These are phyloP conservation scores for Salix udensis DNA, from an alignment of 345 rosid species.

Conservation along the genomic window DNA sequence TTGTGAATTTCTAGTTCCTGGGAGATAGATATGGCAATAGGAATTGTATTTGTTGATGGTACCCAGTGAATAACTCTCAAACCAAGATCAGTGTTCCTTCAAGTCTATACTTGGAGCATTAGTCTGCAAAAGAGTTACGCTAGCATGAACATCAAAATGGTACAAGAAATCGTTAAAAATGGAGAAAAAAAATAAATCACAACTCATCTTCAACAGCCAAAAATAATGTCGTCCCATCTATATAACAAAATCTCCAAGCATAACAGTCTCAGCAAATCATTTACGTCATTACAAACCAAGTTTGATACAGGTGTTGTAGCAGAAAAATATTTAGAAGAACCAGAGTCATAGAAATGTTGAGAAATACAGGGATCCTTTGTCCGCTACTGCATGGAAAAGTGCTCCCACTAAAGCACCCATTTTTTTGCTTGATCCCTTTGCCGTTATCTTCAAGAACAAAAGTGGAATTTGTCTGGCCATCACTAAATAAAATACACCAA, in stretches of 20 bases:
- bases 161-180: not conserved
- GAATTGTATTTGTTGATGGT: too few relatives aligned
- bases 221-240: not conserved
- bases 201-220: not conserved
- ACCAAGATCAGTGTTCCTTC: not conserved
- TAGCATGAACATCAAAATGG: not conserved
- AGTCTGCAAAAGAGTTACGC: not conserved
- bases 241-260: conserved; percentile 8
- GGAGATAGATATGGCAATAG: not conserved
- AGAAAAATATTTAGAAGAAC: conserved; percentile 18
- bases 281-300: conserved; percentile 3
- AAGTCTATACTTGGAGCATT: not conserved
- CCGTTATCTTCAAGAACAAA: conserved; percentile 80
- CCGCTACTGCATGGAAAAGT: conserved; percentile 57
- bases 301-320: conserved; percentile 8
- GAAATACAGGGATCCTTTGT: conserved; percentile 18
- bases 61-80: not conserved
- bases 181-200: not conserved
- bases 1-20: not conserved
- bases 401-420: conserved; percentile 79
- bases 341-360: conserved; percentile 12
- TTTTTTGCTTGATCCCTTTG: conserved; percentile 69
- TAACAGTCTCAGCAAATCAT: not conserved
- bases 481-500: conserved; percentile 68
- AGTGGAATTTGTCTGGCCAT: conserved; percentile 53